Evolutionary conservation across 1,284 basidiomycete species (phyloP), one percentile per base, ranked within the genome.

Genomic region (Microbotryomycetes sp.): DNA sequence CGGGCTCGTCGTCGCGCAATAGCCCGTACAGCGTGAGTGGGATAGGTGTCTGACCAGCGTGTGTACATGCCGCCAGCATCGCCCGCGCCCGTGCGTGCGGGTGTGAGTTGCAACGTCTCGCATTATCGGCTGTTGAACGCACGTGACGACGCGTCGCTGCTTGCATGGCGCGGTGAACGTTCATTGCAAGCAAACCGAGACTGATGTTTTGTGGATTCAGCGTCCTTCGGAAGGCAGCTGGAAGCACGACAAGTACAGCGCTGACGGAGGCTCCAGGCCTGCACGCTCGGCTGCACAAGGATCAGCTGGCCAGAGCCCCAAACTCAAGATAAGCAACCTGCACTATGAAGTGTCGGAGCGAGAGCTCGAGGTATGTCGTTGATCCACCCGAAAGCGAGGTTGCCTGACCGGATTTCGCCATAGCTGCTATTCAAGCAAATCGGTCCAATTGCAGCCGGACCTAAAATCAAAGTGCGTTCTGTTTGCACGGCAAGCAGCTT

Each of bases 341-440:
- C 93, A 97, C 77, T 97, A 96, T 72, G 92, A 97, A 72, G 85
- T 97, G 54, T 89, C 86, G 61, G 81, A 87, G 72, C 85, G 85
- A 78, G 92, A 97, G 77, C 81, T 94, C 59, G 85, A 83, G 79
- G 91, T 94, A 70, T 72, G 88, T 79, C 29, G 52, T 45, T 45
- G 9, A 24, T 47, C 29, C 61, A 50, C 56, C 24, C 55, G 9
- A 26, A 29, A 29, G 27, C 5, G 27, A 7, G 29, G 30, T 49
- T 58, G 24, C 53, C 65, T 71, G 50, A 62, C 61, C 60, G 54
- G 35, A 56, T 5, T 23, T 24, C 4, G 7, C 51, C 61, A 11
- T 70, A 94, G 91, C 80, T 81, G 75, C 91, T 97, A 70, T 97
- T 97, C 80, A 86, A 87, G 69, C 85, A 89, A 76, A 86, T 91